Evolutionary conservation across 495 filamentous ascomycete species (phyloP).

Genomic region (Penicillium pulvis): DNA sequence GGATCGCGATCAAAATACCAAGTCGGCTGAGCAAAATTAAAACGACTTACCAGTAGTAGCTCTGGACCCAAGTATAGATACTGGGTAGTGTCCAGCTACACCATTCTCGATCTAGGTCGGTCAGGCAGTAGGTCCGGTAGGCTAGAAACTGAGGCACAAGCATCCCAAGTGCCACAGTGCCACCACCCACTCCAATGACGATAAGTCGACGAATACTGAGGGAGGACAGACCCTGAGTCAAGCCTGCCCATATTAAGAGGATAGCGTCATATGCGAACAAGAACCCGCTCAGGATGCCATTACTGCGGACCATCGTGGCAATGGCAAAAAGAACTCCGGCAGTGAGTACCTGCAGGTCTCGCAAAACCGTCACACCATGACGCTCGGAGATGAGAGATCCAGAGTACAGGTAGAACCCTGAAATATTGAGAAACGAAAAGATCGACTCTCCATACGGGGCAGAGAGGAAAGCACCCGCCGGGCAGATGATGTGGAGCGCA

Average conservation of each 20-base stretch:
- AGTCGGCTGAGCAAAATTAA: not conserved
- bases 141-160: conserved; percentile 74
- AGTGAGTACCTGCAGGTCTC: conserved; percentile 54
- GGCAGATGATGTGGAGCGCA: conserved; percentile 76
- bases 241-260: conserved; percentile 31
- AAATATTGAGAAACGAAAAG: conserved; percentile 77
- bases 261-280: conserved; percentile 64
- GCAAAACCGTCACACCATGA: conserved; percentile 19
- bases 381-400: conserved; percentile 47
- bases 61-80: conserved; percentile 89
- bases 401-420: conserved; percentile 70
- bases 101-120: conserved; percentile 58
- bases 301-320: conserved; percentile 78
- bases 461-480: conserved; percentile 86
- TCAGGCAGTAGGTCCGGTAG: conserved; percentile 69
- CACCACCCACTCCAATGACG: conserved; percentile 63
- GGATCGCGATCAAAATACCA: not conserved
- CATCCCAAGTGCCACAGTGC: conserved; percentile 65
- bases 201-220: conserved; percentile 46
- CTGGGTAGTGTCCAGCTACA: conserved; percentile 72
- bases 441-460: conserved; percentile 83
- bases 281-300: conserved; percentile 83
- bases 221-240: conserved; percentile 30
- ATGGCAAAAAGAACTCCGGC: conserved; percentile 70
- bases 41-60: conserved; percentile 76